Evolutionary conservation across 805 yeast species (phyloP).

Genomic region (Kurtzmaniella fragi): DNA sequence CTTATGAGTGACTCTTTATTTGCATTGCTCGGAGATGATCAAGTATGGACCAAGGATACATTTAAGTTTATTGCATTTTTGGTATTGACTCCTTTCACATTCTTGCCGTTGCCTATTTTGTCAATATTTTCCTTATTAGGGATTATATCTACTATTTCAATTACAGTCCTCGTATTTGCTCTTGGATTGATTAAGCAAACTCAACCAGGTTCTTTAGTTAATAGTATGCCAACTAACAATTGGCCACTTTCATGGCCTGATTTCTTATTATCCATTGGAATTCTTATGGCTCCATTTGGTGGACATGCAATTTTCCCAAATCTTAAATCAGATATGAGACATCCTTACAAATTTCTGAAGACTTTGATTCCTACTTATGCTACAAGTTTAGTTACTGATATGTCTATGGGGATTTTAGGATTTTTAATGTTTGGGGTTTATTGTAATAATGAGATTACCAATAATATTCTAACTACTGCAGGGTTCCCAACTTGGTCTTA

Average conservation of each 20-base stretch:
- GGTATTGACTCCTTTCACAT: conserved; percentile 75
- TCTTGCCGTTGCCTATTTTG: conserved; percentile 68
- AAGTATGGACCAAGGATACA: conserved; percentile 34
- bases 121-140: conserved; percentile 70
- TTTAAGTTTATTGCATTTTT: conserved; percentile 68
- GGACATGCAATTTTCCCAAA: conserved; percentile 84
- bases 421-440: conserved; percentile 53
- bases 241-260: conserved; percentile 55
- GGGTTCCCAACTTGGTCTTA: conserved; percentile 47
- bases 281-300: conserved; percentile 74
- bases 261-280: conserved; percentile 57
- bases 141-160: conserved; percentile 61
- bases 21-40: conserved; percentile 47
- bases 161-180: conserved; percentile 51
- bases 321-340: conserved; percentile 68
- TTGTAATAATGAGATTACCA: conserved; percentile 50
- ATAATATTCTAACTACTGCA: conserved; percentile 38
- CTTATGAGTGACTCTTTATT: conserved; percentile 81
- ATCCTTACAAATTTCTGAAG: conserved; percentile 50
- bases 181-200: conserved; percentile 59
- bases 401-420: conserved; percentile 61
- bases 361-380: conserved; percentile 56
- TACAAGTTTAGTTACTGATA: conserved; percentile 56
- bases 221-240: conserved; percentile 59
- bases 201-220: conserved; percentile 71